Conservation (phyloP, 768 basidiomycete genomes). For the Pulveroboletus sp. region DNA sequence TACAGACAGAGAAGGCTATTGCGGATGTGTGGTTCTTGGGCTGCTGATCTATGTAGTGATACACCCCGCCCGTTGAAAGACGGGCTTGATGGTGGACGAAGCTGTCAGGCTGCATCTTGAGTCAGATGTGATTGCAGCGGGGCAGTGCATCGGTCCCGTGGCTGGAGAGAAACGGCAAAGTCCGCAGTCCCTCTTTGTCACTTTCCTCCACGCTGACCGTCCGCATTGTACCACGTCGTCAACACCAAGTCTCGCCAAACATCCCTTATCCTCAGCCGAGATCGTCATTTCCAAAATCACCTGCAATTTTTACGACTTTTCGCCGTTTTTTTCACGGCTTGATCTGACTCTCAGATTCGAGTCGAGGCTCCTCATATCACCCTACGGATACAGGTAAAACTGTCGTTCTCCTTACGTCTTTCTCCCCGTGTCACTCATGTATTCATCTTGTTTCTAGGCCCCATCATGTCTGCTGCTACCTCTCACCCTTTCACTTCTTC, state of each 20-base stretch:
- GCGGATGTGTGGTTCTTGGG: conserved; percentile 26
- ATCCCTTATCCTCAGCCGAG: conserved; percentile 15
- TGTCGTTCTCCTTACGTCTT: conserved; percentile 20
- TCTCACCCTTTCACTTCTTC: conserved; percentile 32
- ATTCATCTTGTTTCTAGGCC: conserved; percentile 9
- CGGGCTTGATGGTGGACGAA: conserved; percentile 41
- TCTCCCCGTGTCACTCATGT: conserved; percentile 14
- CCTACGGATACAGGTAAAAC: conserved; percentile 34
- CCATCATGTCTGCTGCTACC: conserved; percentile 45
- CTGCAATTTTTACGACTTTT: conserved; percentile 19
- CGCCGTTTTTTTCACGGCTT: conserved; percentile 17
- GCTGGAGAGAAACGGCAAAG: conserved; percentile 21
- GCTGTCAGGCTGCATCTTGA: conserved; percentile 1
- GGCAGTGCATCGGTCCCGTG: conserved; percentile 28
- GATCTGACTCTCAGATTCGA: conserved; percentile 23
- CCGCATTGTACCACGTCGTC: conserved; percentile 6
- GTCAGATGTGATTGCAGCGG: background rate
- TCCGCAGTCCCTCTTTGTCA: conserved; percentile 30
- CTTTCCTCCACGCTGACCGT: conserved; percentile 20
- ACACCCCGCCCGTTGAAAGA: conserved; percentile 51
- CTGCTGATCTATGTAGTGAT: conserved; percentile 71
- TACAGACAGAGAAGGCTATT: conserved; percentile 67
- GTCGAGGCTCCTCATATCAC: conserved; percentile 25
- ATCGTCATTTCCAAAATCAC: conserved; percentile 3
- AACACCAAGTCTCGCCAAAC: background rate